phyloP scores from a whole-genome alignment of 768 basidiomycete genomes.

The Lactifluus rugatus region DNA sequence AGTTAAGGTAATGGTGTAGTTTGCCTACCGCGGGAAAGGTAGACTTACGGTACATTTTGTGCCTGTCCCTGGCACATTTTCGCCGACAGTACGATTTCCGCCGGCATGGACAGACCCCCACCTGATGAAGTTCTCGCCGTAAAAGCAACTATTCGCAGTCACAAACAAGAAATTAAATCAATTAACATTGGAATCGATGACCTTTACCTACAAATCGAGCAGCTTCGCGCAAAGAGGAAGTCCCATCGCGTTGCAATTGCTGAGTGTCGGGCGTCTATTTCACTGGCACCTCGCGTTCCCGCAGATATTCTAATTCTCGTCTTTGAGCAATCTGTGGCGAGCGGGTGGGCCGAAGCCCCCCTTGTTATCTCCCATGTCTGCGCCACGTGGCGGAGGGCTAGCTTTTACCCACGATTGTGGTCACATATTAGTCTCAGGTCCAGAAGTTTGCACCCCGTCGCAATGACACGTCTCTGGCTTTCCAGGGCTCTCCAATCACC shows the following conservation, averaged over 20 bases:
- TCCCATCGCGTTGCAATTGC: conserved; percentile 36
- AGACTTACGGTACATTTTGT: neutral
- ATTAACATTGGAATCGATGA: conserved; percentile 37
- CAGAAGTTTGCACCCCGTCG: conserved; percentile 33
- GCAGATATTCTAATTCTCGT: conserved; percentile 45
- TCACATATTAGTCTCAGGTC: conserved; percentile 44
- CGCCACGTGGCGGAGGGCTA: conserved; percentile 46
- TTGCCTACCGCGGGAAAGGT: neutral
- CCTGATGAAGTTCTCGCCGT: conserved; percentile 21
- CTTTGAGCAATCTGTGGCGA: conserved; percentile 41
- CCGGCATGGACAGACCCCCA: neutral
- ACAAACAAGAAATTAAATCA: conserved; percentile 33
- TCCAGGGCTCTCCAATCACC: conserved; percentile 34
- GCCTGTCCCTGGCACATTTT: neutral
- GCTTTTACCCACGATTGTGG: conserved; percentile 45
- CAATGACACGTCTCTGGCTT: conserved; percentile 43
- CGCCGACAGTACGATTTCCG: neutral
- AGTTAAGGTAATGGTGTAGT: neutral
- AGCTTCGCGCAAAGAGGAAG: conserved; percentile 34
- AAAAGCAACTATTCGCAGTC: conserved; percentile 21
- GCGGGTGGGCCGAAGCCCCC: conserved; percentile 46
- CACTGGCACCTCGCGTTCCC: conserved; percentile 47
- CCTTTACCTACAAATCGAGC: too few relatives aligned
- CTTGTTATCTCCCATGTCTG: conserved; percentile 50
- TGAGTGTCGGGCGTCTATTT: conserved; percentile 37